phyloP scores from a whole-genome alignment of 345 rosid genomes.

The Cardamine chenopodiifolia region DNA sequence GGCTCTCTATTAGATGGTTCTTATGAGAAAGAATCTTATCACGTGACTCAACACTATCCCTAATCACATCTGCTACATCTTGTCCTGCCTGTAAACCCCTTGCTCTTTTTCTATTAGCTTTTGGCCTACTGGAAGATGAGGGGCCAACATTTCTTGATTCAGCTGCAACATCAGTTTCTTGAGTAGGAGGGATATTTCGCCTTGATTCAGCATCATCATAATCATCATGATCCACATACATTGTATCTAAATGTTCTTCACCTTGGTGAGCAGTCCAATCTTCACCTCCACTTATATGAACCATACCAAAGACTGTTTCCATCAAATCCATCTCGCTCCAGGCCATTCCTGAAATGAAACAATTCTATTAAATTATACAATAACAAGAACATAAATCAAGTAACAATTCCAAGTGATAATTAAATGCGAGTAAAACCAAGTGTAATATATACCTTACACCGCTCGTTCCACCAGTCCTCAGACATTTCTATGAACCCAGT shows the following conservation, averaged over 20 bases:
- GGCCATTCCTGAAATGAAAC: neutral
- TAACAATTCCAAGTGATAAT: too few relatives aligned
- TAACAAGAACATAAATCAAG: too few relatives aligned
- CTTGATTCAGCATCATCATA: neutral
- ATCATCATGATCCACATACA: neutral
- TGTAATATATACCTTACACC: neutral
- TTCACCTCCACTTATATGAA: constrained; percentile 9
- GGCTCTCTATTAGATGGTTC: neutral
- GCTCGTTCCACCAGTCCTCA: neutral
- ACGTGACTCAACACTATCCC: neutral
- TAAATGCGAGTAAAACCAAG: too few relatives aligned
- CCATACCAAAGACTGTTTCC: neutral
- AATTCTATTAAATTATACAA: too few relatives aligned
- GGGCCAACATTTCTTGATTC: neutral
- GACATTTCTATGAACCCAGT: neutral
- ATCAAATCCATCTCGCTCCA: constrained; percentile 1
- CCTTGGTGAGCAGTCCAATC: neutral
- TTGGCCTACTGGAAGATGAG: neutral
- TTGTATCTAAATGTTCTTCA: neutral
- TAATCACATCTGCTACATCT: too few relatives aligned
- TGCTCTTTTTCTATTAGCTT: neutral
- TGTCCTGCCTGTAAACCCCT: too few relatives aligned
- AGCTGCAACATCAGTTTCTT: neutral
- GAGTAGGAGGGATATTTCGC: neutral
- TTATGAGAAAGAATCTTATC: neutral